phyloP scores from a whole-genome alignment of 176 grass and related monocot species.

The Musa beccarii region DNA sequence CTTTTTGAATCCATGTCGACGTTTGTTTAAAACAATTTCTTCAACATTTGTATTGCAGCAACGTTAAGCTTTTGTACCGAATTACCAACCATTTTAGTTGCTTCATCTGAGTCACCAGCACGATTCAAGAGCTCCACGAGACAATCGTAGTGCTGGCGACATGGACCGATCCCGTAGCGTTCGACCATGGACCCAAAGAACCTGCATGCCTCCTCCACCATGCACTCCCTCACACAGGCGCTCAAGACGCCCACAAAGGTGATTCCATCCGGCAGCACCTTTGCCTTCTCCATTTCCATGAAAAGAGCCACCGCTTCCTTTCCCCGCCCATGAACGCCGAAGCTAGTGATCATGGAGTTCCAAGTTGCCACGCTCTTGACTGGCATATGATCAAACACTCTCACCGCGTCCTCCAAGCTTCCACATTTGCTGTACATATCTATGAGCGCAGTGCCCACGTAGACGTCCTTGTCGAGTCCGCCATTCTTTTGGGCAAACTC shows the following conservation, averaged over 20 bases:
- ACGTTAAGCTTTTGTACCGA: neutral
- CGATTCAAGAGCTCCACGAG: conserved; percentile 3
- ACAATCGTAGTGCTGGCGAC: conserved; percentile 9
- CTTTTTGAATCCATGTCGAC: neutral
- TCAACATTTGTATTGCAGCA: neutral
- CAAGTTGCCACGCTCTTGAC: neutral
- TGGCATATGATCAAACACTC: conserved; percentile 13
- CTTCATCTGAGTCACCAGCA: neutral
- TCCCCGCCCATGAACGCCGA: conserved; percentile 8
- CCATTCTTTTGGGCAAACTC: conserved; percentile 15
- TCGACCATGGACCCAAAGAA: conserved; percentile 6
- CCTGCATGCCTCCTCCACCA: neutral
- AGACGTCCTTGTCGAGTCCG: conserved; percentile 5
- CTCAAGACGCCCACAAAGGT: conserved; percentile 11
- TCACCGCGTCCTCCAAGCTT: conserved; percentile 1
- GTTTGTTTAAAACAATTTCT: neutral
- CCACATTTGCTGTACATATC: conserved; percentile 18
- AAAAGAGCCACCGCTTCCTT: neutral
- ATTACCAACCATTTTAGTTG: neutral
- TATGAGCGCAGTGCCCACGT: conserved; percentile 14
- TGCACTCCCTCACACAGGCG: neutral
- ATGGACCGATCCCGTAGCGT: neutral
- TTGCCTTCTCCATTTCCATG: neutral
- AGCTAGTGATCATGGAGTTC: conserved; percentile 15
- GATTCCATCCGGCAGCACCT: neutral